Percentiles rank a stretch among this genome's conserved stretches.
Evolutionary conservation across 2,329 filamentous ascomycete genomes (phyloP).

Genomic region (Paracoccidioides lutzii): DNA sequence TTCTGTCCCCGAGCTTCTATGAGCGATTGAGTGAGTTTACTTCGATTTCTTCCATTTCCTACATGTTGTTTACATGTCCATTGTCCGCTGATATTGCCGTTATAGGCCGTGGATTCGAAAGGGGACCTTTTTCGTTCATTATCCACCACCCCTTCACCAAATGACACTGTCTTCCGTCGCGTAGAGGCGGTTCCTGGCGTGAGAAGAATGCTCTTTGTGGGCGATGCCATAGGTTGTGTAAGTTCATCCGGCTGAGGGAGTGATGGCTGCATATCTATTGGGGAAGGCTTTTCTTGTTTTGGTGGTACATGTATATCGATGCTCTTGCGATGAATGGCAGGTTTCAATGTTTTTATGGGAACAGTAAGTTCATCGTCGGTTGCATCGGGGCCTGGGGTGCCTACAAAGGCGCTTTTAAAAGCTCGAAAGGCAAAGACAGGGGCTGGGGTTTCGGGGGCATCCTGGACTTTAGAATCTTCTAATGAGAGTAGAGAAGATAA

Average conservation of each 20-base stretch:
- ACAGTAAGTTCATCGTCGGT: slow-evolving; percentile 14
- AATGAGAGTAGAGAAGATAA: background rate
- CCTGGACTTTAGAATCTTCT: slow-evolving; percentile 23
- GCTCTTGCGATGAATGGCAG: slow-evolving; percentile 7
- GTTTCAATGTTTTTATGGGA: slow-evolving; percentile 9
- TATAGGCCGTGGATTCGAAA: slow-evolving; percentile 32
- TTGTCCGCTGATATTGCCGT: slow-evolving; percentile 34
- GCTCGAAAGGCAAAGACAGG: slow-evolving; percentile 55
- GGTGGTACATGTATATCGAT: slow-evolving; percentile 6
- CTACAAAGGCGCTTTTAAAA: slow-evolving; percentile 43
- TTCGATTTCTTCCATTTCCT: slow-evolving; percentile 17
- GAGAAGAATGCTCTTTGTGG: slow-evolving; percentile 51
- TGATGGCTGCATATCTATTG: slow-evolving; percentile 6
- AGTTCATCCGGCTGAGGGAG: slow-evolving; percentile 8
- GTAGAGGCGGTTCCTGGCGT: slow-evolving; percentile 47
- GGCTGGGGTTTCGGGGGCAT: slow-evolving; percentile 51
- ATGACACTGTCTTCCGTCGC: slow-evolving; percentile 48
- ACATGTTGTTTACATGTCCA: slow-evolving; percentile 7
- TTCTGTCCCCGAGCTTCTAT: slow-evolving; percentile 26
- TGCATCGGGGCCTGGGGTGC: slow-evolving; percentile 45
- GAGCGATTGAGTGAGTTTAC: slow-evolving; percentile 29
- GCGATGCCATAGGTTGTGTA: slow-evolving; percentile 31
- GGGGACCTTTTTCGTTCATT: slow-evolving; percentile 41
- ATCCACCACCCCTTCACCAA: slow-evolving; percentile 44
- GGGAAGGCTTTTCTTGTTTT: slow-evolving; percentile 12